Evolutionary conservation across 2,329 filamentous ascomycete genomes (phyloP).

Genomic region (Colletotrichum liaoningense): DNA sequence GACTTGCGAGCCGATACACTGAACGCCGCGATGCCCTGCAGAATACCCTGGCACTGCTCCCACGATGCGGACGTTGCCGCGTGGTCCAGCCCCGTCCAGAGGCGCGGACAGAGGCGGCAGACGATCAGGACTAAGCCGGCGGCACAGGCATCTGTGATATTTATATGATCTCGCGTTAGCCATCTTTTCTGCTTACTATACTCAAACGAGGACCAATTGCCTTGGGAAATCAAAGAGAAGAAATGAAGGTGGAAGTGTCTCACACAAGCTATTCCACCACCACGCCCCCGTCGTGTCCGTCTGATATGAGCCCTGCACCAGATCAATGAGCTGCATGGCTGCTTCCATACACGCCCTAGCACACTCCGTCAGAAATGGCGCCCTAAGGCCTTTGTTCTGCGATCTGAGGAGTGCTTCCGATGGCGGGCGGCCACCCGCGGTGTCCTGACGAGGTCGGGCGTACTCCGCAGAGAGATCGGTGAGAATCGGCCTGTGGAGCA

Average conservation of each 20-base stretch:
- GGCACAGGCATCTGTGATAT: not conserved
- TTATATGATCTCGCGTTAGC: not conserved
- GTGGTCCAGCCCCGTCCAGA: not conserved
- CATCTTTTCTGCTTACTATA: not conserved
- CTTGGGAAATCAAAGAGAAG: too few relatives aligned
- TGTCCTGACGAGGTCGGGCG: not conserved
- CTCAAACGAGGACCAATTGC: not conserved
- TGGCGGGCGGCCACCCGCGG: not conserved
- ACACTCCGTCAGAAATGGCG: slow-evolving; percentile 39
- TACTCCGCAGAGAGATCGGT: slow-evolving; percentile 39
- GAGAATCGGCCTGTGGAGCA: slow-evolving; percentile 36
- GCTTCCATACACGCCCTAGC: slow-evolving; percentile 45
- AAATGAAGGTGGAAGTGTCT: slow-evolving; percentile 11
- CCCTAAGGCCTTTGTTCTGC: not conserved
- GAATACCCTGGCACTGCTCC: not conserved
- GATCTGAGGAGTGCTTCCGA: not conserved
- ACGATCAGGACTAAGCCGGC: slow-evolving; percentile 2
- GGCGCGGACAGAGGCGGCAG: not conserved
- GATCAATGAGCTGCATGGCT: slow-evolving; percentile 44
- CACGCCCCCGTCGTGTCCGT: slow-evolving; percentile 44
- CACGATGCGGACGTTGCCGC: not conserved
- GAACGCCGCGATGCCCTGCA: not conserved
- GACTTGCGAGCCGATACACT: slow-evolving; percentile 1
- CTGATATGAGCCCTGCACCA: slow-evolving; percentile 44
- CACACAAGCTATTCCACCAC: slow-evolving; percentile 55